Conservation (phyloP, 148 eudicot genomes). For the Fagopyrum esculentum region DNA sequence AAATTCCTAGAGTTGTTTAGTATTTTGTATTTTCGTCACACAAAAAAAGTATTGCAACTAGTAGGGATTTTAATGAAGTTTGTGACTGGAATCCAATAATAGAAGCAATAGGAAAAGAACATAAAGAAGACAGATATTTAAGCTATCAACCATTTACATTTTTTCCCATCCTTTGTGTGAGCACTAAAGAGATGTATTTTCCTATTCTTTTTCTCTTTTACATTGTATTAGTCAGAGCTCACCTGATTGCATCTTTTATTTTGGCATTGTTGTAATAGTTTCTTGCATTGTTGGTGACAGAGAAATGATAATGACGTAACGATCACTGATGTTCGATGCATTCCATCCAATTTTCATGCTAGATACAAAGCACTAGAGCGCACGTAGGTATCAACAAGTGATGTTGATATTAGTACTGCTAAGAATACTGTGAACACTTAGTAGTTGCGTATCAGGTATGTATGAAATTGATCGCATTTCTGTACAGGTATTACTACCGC, state of each 20-base stretch:
- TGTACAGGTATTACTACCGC: constrained; percentile 83
- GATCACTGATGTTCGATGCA: constrained; percentile 70
- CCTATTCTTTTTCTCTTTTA: background rate
- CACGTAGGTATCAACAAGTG: constrained; percentile 69
- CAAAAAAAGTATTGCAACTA: background rate
- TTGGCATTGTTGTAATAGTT: constrained; percentile 4
- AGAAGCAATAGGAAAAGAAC: background rate
- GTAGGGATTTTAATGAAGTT: background rate
- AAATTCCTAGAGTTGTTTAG: background rate
- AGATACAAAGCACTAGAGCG: constrained; percentile 94
- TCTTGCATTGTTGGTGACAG: constrained; percentile 36
- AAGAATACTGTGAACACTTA: background rate
- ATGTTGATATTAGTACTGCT: background rate
- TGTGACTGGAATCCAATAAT: background rate
- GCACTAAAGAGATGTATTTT: background rate
- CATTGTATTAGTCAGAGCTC: background rate
- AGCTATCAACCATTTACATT: background rate
- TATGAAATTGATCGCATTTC: background rate
- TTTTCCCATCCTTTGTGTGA: background rate
- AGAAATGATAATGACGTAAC: constrained; percentile 64
- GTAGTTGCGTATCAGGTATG: background rate
- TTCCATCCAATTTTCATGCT: constrained; percentile 80
- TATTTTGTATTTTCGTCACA: background rate
- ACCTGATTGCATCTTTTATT: background rate
- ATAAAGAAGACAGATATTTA: background rate